Evolutionary conservation across 164 flowering plant genomes (phyloP).

Genomic region (Cinnamomum chago): DNA sequence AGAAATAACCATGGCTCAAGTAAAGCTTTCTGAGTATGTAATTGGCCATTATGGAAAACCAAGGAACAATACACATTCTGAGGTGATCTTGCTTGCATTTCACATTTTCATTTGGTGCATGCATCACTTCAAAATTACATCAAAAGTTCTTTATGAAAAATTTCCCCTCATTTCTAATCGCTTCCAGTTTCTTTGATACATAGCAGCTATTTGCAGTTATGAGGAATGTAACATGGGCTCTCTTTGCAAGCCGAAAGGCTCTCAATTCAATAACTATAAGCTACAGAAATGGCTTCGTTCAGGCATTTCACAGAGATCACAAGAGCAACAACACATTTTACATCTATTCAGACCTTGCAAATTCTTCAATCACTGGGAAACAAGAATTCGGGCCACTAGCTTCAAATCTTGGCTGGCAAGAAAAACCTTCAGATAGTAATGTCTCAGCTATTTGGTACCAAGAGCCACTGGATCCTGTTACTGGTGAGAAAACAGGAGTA

Average conservation of each 20-base stretch:
- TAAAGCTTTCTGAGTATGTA: conserved; percentile 85
- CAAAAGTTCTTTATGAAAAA: neutral
- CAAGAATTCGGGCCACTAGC: conserved; percentile 23
- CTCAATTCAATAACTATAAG: conserved; percentile 85
- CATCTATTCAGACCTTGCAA: conserved; percentile 70
- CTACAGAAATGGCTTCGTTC: conserved; percentile 88
- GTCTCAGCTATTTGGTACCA: conserved; percentile 79
- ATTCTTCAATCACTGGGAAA: conserved; percentile 47
- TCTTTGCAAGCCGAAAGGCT: conserved; percentile 83
- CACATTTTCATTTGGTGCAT: neutral
- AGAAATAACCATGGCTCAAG: conserved; percentile 86
- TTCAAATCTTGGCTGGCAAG: conserved; percentile 51
- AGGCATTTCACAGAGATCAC: conserved; percentile 94
- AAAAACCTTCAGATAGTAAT: conserved; percentile 48
- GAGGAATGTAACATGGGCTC: conserved; percentile 88
- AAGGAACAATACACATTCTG: conserved; percentile 52
- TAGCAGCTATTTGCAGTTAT: conserved; percentile 75
- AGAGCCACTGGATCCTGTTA: conserved; percentile 71
- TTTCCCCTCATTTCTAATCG: neutral
- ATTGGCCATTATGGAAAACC: conserved; percentile 57
- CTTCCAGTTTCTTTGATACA: conserved; percentile 9
- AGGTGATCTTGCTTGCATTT: conserved; percentile 44
- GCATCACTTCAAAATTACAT: neutral
- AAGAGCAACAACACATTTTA: conserved; percentile 77
- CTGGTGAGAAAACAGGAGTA: conserved; percentile 70